Base-by-base conservation (phyloP, 345 rosid species). In the Murraya koenigii region DNA sequence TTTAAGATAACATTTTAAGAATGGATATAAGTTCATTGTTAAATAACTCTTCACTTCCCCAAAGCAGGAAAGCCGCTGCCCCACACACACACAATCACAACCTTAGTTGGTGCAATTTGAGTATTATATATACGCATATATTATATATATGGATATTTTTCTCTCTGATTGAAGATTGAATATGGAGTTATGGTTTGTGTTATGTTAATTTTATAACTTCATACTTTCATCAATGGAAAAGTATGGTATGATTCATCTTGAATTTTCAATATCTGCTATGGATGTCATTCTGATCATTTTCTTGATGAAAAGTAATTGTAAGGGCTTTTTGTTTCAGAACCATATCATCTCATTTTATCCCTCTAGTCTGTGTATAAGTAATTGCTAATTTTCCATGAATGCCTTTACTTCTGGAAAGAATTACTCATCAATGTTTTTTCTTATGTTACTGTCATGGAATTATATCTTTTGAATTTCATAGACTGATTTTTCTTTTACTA, bases 401-500 rank as follows among this genome's bases (percentile, higher is more conserved):
- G 54, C 19, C 26, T 60, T 26, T 73, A 58, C 39, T 59, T 73
- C 23, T 55, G 36, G 17, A 17, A 20, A 8, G 23, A 74, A 61
- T 9, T 41, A 19, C 26, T 44, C 11, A 26, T 28, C 55, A 23
- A 20, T 25, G 38, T 76, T 9, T 52, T 19, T 47, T 22, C 8
- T 59, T 19, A 19, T 71, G n/a, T 55, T 20, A 55, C 15, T 9
- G 33, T 52, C 41, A 52, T 70, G 25, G 10, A n/a, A 49, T 65
- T 41, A n/a, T 28, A 41, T 25, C 8, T 70, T n/a, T 39, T 32
- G 49, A 14, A 11, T 44, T 44, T 44, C 17, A 36, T 62, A 30
- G 72, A 70, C 56, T 14, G 26, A 14, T 41, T 78, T 65, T 36
- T 55, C 5, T 17, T 72, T 75, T 76, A 28, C n/a, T 26, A 32